These are phyloP conservation scores for Musa acuminata DNA, from an alignment of 176 grass and related monocot species.

Conservation along the genomic window DNA sequence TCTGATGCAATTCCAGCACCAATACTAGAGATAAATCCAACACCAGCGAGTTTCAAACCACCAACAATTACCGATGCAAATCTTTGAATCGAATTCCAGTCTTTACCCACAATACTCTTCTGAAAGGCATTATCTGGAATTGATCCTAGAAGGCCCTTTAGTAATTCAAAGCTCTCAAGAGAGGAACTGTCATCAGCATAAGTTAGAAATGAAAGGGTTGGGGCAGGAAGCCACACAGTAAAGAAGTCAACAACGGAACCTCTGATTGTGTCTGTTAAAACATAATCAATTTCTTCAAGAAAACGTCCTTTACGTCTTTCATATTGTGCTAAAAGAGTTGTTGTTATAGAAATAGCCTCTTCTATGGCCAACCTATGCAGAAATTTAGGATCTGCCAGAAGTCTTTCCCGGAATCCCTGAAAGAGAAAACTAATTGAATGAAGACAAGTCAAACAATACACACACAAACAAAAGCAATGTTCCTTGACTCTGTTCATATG, in stretches of 20 bases:
- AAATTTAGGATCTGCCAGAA: constrained; percentile 89
- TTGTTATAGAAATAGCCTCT: constrained; percentile 88
- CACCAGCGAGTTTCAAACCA: constrained; percentile 78
- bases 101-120: constrained; percentile 61
- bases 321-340: constrained; percentile 83
- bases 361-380: constrained; percentile 83
- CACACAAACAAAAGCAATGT: neutral
- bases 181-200: constrained; percentile 53
- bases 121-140: constrained; percentile 97
- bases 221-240: constrained; percentile 96
- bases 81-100: constrained; percentile 75
- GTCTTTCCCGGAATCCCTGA: constrained; percentile 92
- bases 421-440: constrained; percentile 17
- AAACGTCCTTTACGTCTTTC: constrained; percentile 83
- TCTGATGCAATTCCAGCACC: constrained; percentile 89
- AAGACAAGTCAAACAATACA: constrained; percentile 8
- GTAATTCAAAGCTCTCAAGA: constrained; percentile 57
- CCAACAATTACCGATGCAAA: constrained; percentile 79
- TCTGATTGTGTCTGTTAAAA: constrained; percentile 93
- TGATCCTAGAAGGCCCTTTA: constrained; percentile 74
- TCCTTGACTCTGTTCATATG: neutral
- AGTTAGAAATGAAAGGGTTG: constrained; percentile 86
- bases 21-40: constrained; percentile 91
- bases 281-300: constrained; percentile 89
- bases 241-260: constrained; percentile 97